Conservation (phyloP, 495 filamentous ascomycete genomes). For the Penicillium steckii region DNA sequence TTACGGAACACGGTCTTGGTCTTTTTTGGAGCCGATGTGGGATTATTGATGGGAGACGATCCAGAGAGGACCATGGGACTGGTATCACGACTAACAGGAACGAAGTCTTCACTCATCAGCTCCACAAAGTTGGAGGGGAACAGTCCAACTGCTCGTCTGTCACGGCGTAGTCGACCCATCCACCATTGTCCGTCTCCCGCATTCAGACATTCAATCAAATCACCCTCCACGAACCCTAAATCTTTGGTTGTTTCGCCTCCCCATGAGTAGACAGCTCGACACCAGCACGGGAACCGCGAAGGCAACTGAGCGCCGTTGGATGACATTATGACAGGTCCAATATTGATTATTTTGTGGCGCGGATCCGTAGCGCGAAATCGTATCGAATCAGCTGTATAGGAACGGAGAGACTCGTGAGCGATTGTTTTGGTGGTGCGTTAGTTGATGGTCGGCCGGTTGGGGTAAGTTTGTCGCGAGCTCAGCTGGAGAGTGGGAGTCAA, state of each 20-base stretch:
- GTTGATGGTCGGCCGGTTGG: background rate
- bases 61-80: constrained; percentile 60
- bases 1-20: constrained; percentile 50
- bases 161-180: constrained; percentile 86
- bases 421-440: background rate
- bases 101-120: constrained; percentile 79
- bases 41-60: constrained; percentile 43
- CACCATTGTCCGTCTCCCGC: constrained; percentile 98
- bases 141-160: constrained; percentile 81
- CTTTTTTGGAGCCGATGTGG: constrained; percentile 49
- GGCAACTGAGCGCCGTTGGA: constrained; percentile 67
- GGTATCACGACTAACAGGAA: constrained; percentile 71
- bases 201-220: constrained; percentile 96
- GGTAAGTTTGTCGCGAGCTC: background rate
- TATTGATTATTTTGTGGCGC: constrained; percentile 1
- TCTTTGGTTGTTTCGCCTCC: constrained; percentile 95
- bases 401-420: background rate
- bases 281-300: constrained; percentile 91
- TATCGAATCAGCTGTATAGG: background rate
- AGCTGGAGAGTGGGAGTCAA: constrained; percentile 6
- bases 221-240: constrained; percentile 94
- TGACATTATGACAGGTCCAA: constrained; percentile 45
- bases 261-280: constrained; percentile 92
- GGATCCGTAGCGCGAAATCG: background rate
- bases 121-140: constrained; percentile 98